A percentile compares a stretch with the other conserved stretches of the same genome.
phyloP scores from a whole-genome alignment of 202 grass and related monocot species.

The Panicum hallii region DNA sequence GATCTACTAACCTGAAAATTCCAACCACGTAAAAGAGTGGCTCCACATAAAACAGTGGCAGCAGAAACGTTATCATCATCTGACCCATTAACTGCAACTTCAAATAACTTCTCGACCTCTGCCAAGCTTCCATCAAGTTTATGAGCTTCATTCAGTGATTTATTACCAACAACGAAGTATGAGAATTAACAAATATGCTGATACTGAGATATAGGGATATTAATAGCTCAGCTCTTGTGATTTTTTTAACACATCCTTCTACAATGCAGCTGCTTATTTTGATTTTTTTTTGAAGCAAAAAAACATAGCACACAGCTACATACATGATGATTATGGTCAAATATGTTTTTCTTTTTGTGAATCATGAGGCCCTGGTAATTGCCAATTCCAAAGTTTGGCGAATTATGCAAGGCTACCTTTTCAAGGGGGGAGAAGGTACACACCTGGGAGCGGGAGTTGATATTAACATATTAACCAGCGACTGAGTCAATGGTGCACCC shows the following conservation, averaged over 20 bases:
- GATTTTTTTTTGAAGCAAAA: not conserved
- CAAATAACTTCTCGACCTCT: constrained; percentile 94
- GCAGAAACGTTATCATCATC: constrained; percentile 86
- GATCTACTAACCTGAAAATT: constrained; percentile 86
- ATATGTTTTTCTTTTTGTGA: not conserved
- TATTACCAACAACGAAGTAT: constrained; percentile 49
- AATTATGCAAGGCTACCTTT: constrained; percentile 30
- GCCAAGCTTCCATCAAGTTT: constrained; percentile 93
- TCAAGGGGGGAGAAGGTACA: constrained; percentile 45
- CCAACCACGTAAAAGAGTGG: constrained; percentile 90
- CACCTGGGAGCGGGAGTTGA: constrained; percentile 90
- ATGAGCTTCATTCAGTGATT: constrained; percentile 71
- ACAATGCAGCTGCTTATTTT: constrained; percentile 31
- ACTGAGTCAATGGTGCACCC: constrained; percentile 70
- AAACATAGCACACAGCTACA: not conserved
- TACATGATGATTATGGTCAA: constrained; percentile 24
- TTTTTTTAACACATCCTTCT: not conserved
- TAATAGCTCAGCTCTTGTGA: constrained; percentile 3
- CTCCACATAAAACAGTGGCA: constrained; percentile 88
- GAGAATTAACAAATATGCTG: constrained; percentile 43
- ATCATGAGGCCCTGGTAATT: constrained; percentile 42
- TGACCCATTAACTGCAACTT: constrained; percentile 84
- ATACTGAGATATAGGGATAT: constrained; percentile 4
- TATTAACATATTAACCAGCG: constrained; percentile 69
- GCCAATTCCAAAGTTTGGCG: constrained; percentile 34